phyloP scores from a whole-genome alignment of 768 basidiomycete species.

The Amanita thiersii region DNA sequence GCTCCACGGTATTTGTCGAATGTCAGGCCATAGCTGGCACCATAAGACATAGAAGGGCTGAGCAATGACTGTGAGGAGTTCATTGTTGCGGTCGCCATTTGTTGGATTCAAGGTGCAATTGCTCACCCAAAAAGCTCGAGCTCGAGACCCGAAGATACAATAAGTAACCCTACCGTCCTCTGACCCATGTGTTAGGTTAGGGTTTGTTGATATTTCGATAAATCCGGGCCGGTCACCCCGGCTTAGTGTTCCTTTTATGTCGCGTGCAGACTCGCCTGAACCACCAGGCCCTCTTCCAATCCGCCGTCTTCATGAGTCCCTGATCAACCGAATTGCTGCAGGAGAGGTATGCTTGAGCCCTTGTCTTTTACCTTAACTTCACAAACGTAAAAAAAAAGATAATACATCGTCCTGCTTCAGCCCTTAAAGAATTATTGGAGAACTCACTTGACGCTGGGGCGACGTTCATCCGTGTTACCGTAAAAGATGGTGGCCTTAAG shows the following conservation, averaged over 20 bases:
- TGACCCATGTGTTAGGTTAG: constrained; percentile 5
- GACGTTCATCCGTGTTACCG: constrained; percentile 75
- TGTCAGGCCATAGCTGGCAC: too few relatives aligned
- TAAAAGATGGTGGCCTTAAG: constrained; percentile 96
- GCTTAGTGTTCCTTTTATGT: neutral
- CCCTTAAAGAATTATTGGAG: constrained; percentile 92
- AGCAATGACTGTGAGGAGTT: constrained; percentile 13
- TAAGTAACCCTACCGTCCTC: neutral
- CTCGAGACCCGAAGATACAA: too few relatives aligned
- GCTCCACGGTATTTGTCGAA: constrained; percentile 80
- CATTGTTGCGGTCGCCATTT: neutral
- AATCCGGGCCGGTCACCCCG: too few relatives aligned
- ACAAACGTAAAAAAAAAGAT: too few relatives aligned
- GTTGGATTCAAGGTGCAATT: constrained; percentile 1
- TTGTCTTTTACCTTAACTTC: neutral
- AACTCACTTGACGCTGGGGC: constrained; percentile 92
- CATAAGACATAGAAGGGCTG: constrained; percentile 11
- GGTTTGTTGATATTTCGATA: neutral
- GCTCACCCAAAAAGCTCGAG: too few relatives aligned
- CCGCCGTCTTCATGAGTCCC: constrained; percentile 65
- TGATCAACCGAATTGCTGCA: constrained; percentile 90
- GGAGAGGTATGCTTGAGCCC: constrained; percentile 40
- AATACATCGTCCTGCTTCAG: constrained; percentile 72
- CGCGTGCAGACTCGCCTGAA: constrained; percentile 7
- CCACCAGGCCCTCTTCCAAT: constrained; percentile 53